phyloP scores from a whole-genome alignment of 202 grass and related monocot genomes.

The Panicum virgatum region DNA sequence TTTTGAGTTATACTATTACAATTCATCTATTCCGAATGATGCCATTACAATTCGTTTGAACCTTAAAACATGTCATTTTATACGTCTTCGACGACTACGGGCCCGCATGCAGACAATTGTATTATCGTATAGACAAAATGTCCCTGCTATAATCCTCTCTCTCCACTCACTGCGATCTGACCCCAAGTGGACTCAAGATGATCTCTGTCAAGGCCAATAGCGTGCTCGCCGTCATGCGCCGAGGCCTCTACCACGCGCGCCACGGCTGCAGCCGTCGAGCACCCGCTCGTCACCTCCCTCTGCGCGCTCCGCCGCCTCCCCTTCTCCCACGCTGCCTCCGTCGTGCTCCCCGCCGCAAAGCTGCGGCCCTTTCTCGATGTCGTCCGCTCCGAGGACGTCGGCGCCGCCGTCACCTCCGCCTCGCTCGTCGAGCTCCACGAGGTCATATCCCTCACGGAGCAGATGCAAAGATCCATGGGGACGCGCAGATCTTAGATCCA shows the following conservation, averaged over 20 bases:
- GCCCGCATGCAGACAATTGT: too few species aligned
- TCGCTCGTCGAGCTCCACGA: constrained; percentile 70
- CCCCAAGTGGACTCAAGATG: too few species aligned
- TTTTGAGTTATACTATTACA: too few species aligned
- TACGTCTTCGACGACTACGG: too few species aligned
- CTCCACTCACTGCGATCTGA: too few species aligned
- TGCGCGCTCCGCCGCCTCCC: constrained; percentile 75
- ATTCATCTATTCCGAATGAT: too few species aligned
- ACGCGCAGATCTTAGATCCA: too few species aligned
- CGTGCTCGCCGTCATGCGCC: constrained; percentile 83
- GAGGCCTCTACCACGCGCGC: constrained; percentile 55
- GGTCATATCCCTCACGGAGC: constrained; percentile 60
- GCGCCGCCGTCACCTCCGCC: constrained; percentile 74
- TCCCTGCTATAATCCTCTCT: too few species aligned
- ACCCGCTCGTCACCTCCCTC: constrained; percentile 72
- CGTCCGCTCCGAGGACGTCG: constrained; percentile 76
- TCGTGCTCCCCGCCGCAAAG: constrained; percentile 41
- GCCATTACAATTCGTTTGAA: too few species aligned
- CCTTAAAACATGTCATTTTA: too few species aligned
- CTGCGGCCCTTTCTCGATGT: constrained; percentile 86
- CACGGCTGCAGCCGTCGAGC: constrained; percentile 48
- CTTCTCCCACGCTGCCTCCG: constrained; percentile 42
- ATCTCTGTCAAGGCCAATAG: constrained; percentile 75
- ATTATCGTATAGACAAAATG: too few species aligned
- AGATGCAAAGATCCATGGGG: too few species aligned